A percentile compares a stretch with the other conserved stretches of the same genome.
These are phyloP conservation scores for Taxillus chinensis DNA, from an alignment of 164 flowering plant species.

Conservation along the genomic window DNA sequence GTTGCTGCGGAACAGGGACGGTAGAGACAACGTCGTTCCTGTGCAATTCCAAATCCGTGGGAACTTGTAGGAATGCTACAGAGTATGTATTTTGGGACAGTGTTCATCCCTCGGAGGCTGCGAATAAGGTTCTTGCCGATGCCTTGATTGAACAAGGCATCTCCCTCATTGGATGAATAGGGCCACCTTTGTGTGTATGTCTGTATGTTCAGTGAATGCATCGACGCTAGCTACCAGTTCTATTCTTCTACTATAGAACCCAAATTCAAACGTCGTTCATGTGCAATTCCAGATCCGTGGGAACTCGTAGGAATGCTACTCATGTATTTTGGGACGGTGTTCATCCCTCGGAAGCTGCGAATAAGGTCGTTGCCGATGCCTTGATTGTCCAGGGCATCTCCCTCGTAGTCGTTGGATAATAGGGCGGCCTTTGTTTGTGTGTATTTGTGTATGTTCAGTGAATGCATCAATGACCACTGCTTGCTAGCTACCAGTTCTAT, in stretches of 20 bases:
- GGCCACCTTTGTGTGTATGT: neutral
- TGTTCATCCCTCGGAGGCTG: constrained; percentile 91
- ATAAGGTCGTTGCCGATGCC: constrained; percentile 65
- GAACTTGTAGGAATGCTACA: constrained; percentile 81
- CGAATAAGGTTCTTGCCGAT: constrained; percentile 77
- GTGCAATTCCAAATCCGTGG: constrained; percentile 68
- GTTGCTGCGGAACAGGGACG: constrained; percentile 84
- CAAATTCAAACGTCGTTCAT: constrained; percentile 25
- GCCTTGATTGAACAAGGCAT: constrained; percentile 59
- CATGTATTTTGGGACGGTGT: constrained; percentile 89
- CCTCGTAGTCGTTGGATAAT: constrained; percentile 42
- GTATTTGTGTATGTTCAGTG: no score
- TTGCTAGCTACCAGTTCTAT: no score
- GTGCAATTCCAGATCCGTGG: constrained; percentile 67
- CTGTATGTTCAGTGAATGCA: neutral
- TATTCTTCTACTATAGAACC: no score
- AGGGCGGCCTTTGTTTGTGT: no score
- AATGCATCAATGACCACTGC: no score
- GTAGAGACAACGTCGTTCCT: constrained; percentile 60
- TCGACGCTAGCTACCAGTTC: no score
- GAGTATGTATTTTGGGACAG: constrained; percentile 86
- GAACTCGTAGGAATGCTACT: constrained; percentile 80
- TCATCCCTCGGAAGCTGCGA: constrained; percentile 87
- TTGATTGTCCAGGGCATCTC: constrained; percentile 52
- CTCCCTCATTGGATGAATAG: constrained; percentile 31